A percentile compares a stretch with the other conserved stretches of the same genome.
Evolutionary conservation across 176 grass and related monocot genomes (phyloP).

Genomic region (Juncus effusus): DNA sequence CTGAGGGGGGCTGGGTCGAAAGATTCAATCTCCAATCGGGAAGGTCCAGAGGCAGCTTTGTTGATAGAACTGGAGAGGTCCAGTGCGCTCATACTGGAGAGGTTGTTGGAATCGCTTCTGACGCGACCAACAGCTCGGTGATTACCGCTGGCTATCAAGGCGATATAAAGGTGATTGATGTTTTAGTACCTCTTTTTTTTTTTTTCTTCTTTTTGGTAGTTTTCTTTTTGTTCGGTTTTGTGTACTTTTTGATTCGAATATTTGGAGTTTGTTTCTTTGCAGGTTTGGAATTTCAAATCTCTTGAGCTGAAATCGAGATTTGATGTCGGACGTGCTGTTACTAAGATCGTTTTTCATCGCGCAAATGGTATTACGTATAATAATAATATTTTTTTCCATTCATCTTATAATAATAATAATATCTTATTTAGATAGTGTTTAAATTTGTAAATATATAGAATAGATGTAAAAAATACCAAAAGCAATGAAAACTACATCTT

Average conservation of each 20-base stretch:
- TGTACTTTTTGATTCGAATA: conserved; percentile 11
- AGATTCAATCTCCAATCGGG: conserved; percentile 96
- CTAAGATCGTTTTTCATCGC: conserved; percentile 83
- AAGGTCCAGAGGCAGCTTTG: conserved; percentile 65
- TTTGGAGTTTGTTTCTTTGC: conserved; percentile 12
- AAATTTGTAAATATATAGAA: too few relatives aligned
- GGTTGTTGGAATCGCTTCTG: conserved; percentile 85
- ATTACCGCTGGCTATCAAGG: conserved; percentile 88
- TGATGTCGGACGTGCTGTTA: conserved; percentile 64
- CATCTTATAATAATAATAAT: too few relatives aligned
- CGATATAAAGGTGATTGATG: conserved; percentile 71
- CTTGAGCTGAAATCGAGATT: conserved; percentile 58
- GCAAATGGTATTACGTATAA: conserved; percentile 57
- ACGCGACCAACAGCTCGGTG: conserved; percentile 74
- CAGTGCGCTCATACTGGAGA: conserved; percentile 79
- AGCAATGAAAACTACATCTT: too few relatives aligned
- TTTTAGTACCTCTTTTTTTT: background rate
- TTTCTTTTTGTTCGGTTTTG: background rate
- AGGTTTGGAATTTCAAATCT: conserved; percentile 91
- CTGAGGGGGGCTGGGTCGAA: conserved; percentile 89
- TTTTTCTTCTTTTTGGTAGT: background rate
- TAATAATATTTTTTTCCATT: too few relatives aligned
- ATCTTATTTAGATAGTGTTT: too few relatives aligned
- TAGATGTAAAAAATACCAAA: too few relatives aligned
- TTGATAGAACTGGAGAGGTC: conserved; percentile 43